phyloP scores from a whole-genome alignment of 164 flowering plant genomes.

The Litsea cubeba region DNA sequence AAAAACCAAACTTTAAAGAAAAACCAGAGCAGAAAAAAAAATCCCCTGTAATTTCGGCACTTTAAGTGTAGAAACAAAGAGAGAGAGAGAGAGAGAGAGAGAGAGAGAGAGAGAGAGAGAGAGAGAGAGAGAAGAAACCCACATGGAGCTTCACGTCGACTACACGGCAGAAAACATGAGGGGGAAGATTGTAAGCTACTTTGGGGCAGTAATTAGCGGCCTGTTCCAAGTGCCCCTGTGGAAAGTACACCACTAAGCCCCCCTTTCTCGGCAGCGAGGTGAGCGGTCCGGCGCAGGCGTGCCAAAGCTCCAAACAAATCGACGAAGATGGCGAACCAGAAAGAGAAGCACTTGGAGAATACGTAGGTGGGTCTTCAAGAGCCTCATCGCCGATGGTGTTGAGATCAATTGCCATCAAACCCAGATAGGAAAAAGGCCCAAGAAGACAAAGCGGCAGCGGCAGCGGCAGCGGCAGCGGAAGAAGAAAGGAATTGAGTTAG shows the following conservation, averaged over 20 bases:
- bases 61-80: background rate
- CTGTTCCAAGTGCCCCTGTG: conserved; percentile 88
- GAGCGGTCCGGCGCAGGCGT: conserved; percentile 90
- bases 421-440: conserved; percentile 5
- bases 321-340: conserved; percentile 16
- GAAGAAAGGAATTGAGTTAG: conserved; percentile 12
- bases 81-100: background rate
- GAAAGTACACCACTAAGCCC: conserved; percentile 72
- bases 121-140: conserved; percentile 12
- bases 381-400: conserved; percentile 48
- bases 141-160: conserved; percentile 84
- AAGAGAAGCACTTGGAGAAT: conserved; percentile 11
- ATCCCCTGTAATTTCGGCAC: background rate
- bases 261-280: conserved; percentile 84
- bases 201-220: conserved; percentile 26
- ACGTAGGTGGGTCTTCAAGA: background rate
- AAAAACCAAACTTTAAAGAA: too few species aligned
- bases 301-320: conserved; percentile 76
- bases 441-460: conserved; percentile 23
- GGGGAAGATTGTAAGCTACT: conserved; percentile 43
- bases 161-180: conserved; percentile 92
- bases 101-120: background rate
- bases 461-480: conserved; percentile 21
- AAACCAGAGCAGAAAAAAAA: background rate
- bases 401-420: conserved; percentile 63